Evolutionary conservation across 805 yeast genomes (phyloP), one percentile per base, ranked within the genome.

Genomic region (Tetrapisispora taiwanensis): DNA sequence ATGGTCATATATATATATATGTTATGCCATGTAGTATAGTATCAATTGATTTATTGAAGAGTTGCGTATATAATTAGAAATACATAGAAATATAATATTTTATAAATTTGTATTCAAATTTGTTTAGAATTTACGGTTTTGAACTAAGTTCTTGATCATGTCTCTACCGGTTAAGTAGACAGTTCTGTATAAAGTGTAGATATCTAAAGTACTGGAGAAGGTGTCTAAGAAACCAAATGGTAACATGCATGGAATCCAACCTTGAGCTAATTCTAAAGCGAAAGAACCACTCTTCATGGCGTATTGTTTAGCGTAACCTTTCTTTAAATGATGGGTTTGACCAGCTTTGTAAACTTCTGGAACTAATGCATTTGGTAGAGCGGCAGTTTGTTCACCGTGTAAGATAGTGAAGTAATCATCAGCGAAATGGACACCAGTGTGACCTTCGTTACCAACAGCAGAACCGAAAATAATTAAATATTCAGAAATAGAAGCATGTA

Each of bases 231-330:
- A 79, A 0, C 98, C 98, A 62, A 92, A 92, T 18, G 97, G 97
- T 48, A 92, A 73, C 98, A 92, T 92, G 36, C 90, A 81, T 30
- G 98, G 97, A 52, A 92, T 86, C 95, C 95, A 92, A 48, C 98
- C 98, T 69, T 90, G 97, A 7, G 98, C 98, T 57, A 90, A 73
- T 63, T 92, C 98, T 52, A 92, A 69, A 10, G 98, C 96, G 66
- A 80, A 92, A 0, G 84, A 72, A 31, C 83, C 95, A 27, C 75
- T 63, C 1, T 85, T 82, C 95, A 92, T 86, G 24, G 78, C 53
- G 64, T 92, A 92, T 67, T 92, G 98, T 67, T 85, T 87, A 53
- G 77, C 75, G 36, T 62, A 51, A 30, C 96, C 96, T 60, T 76
- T 82, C 34, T 56, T 62, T 61, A 90, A 72, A 60, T 82, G 90